phyloP scores from a whole-genome alignment of 1,284 basidiomycete species.

The Ceratobasidium sp. region DNA sequence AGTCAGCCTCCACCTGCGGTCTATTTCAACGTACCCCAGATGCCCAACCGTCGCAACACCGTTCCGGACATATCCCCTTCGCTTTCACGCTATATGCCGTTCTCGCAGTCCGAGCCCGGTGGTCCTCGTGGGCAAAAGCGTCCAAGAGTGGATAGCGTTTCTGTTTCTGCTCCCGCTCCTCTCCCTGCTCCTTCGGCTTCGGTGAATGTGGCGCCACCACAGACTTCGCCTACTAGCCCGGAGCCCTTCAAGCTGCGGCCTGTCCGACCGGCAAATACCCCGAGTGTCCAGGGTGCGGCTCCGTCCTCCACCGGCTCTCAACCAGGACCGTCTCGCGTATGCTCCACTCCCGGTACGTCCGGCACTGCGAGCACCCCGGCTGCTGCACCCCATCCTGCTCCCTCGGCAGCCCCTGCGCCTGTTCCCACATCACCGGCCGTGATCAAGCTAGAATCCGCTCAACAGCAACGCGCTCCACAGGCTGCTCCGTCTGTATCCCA shows the following conservation, averaged over 20 bases:
- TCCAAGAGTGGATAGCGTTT: slow-evolving; percentile 7
- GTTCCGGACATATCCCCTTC: not conserved
- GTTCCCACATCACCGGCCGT: not conserved
- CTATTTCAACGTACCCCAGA: slow-evolving; percentile 15
- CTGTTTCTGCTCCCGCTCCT: not conserved
- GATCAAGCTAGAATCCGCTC: not conserved
- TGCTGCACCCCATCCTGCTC: not conserved
- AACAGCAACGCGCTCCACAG: not conserved
- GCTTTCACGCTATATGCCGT: not conserved
- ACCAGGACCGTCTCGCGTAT: not conserved
- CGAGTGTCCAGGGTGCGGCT: not conserved
- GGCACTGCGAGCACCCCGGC: not conserved
- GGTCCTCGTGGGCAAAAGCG: slow-evolving; percentile 14
- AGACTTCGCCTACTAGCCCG: not conserved
- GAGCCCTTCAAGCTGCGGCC: slow-evolving; percentile 14
- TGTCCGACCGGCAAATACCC: not conserved
- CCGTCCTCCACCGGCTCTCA: not conserved
- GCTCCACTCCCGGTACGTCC: not conserved
- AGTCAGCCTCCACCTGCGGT: not conserved
- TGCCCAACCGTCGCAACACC: slow-evolving; percentile 19
- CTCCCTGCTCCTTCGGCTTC: too few relatives aligned
- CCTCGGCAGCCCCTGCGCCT: not conserved
- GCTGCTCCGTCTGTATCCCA: not conserved
- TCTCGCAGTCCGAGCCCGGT: not conserved
- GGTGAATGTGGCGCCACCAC: not conserved